These are phyloP conservation scores for Musa balbisiana DNA, from an alignment of 202 grass and related monocot genomes.

Conservation along the genomic window DNA sequence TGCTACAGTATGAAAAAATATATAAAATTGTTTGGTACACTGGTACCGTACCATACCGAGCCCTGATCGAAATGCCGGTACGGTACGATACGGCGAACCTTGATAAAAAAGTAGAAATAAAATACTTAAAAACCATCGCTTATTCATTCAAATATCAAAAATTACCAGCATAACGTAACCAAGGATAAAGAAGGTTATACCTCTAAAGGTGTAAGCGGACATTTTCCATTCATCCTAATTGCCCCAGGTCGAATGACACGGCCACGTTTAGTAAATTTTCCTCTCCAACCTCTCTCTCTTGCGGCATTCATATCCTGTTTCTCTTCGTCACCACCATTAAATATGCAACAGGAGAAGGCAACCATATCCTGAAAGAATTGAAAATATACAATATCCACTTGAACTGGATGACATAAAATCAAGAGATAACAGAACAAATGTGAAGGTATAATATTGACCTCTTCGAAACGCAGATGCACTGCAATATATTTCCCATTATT, in stretches of 20 bases:
- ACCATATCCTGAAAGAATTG: constrained; percentile 87
- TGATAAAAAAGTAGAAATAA: background rate
- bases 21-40: too few relatives aligned
- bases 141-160: constrained; percentile 12
- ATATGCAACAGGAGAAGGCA: constrained; percentile 92
- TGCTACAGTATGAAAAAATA: too few relatives aligned
- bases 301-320: constrained; percentile 76
- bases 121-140: constrained; percentile 16
- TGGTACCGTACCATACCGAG: too few relatives aligned
- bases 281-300: constrained; percentile 91
- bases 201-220: constrained; percentile 96
- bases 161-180: background rate
- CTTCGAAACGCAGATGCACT: constrained; percentile 94
- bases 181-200: constrained; percentile 39
- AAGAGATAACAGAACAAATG: background rate
- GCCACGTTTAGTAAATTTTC: constrained; percentile 88
- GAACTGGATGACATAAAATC: constrained; percentile 5
- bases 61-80: too few relatives aligned
- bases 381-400: constrained; percentile 11
- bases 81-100: too few relatives aligned
- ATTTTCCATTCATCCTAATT: constrained; percentile 96
- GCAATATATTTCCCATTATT: constrained; percentile 78
- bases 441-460: constrained; percentile 40
- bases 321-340: constrained; percentile 71
- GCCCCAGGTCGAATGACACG: constrained; percentile 85